Base-by-base conservation (phyloP, 257 asterid genomes). In the Solanum lycopersicoides region DNA sequence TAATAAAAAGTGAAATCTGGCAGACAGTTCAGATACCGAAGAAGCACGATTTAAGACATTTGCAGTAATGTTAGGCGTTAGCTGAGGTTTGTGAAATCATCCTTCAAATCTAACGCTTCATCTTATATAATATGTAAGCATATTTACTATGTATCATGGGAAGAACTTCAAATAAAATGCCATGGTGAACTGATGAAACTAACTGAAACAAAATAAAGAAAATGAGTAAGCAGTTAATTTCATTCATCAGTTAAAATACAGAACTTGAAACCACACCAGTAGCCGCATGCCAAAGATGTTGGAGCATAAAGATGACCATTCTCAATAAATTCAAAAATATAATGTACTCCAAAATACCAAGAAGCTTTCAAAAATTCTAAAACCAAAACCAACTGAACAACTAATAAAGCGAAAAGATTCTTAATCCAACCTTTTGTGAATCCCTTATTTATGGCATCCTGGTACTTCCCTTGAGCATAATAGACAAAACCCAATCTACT, bases 401-500 rank as follows among this genome's bases (percentile, higher is more conserved):
- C 41, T 47, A 9, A 30, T 16, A 30, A 80, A 30, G 84, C 30
- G 65, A 30, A 44, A 45, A 50, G 42, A 50, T 71, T 76, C 39
- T 71, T 8, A 12, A 88, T 88, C 90, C 86, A 87, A 95, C 98
- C 98, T 95, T 90, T 93, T 82, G 9, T 69, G 91, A 91, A 95
- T 89, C 98, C 98, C 89, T 92, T 87, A 85, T 92, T 96, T 87
- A 95, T 93, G 80, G 98, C 98, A 89, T 95, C 98, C 88, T 90
- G 91, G 91, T 94, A 95, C 87, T 83, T 94, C 89, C 97, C 97
- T 91, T 96, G 96, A 89, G 98, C 94, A 91, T 95, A 94, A 88
- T 95, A 95, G 88, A 93, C 98, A 91, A 94, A 95, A 87, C 98
- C 98, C 91, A 95, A 87, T 39, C 98, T 97, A 90, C 98, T 95